Base-by-base conservation (phyloP, 2,329 filamentous ascomycete genomes). In the Ophiostoma montium region DNA sequence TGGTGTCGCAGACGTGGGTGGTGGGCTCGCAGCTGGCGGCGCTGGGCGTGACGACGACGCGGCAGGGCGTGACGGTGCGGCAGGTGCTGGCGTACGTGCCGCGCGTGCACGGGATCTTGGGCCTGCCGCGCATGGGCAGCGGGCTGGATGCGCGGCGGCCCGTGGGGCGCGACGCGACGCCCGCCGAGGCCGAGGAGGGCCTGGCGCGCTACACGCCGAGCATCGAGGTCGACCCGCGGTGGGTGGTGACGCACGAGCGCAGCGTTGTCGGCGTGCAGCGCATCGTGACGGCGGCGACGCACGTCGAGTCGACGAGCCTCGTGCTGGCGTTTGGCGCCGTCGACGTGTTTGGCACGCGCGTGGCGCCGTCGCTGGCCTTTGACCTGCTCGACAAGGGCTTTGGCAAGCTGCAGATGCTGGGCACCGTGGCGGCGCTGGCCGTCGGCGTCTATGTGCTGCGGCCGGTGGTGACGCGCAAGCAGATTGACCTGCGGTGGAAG, bases 321-420 rank as follows among this genome's bases (percentile, higher is more conserved):
- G 75, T 98, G 12, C 83, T 95, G 59, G 88, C 87, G 0, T 95
- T 84, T 59, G 92, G 92, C 3, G 23, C 13, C 5, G 63, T 87
- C 13, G 92, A 98, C 62, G 69, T 96, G 2, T 98, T 94, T 56
- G 88, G 85, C 13, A 90, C 88, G 1, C 73, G 88, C 47, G 77
- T 94, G 11, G 78, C 83, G n/a, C 92, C 92, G 1, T 95, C 87
- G 64, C 80, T 84, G 57, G 76, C 84, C 15, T 98, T 98, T 64
- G 92, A 98, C 67, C 79, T 96, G 38, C 69, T 98, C 15, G 92
- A 88, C 54, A 92, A 88, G 66, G 86, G 86, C 2, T 98, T 98
- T 65, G 92, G 90, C 62, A 95, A 94, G 70, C 62, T 88, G 50
- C 84, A 88, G 57, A 76, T 98, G 60, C 64, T 95, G 35, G 72